A percentile compares a stretch with the other conserved stretches of the same genome.
These are phyloP conservation scores for Trichoderma afroharzianum DNA, from an alignment of 2,329 filamentous ascomycete genomes.

Conservation along the genomic window DNA sequence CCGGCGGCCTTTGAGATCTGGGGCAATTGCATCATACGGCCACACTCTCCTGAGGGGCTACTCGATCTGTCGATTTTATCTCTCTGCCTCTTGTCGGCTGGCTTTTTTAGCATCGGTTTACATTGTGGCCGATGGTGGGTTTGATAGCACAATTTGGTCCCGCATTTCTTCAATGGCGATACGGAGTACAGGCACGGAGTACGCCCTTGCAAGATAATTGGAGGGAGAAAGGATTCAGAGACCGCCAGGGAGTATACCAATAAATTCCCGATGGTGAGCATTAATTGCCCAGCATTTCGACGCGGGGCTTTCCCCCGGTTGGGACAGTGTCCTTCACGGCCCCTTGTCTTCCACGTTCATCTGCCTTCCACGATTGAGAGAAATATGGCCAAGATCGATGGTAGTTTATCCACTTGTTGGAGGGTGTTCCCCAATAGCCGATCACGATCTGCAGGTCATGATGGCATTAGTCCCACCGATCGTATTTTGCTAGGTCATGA, in stretches of 20 bases:
- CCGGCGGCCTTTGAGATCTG: not conserved
- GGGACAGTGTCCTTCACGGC: not conserved
- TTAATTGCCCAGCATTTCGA: not conserved
- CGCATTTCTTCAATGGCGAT: not conserved
- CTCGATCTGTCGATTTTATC: not conserved
- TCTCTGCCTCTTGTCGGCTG: not conserved
- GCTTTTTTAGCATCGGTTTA: not conserved
- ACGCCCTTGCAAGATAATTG: not conserved
- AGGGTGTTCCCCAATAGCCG: not conserved
- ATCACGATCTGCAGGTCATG: slow-evolving; percentile 2
- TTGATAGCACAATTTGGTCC: not conserved
- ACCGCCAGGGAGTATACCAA: not conserved
- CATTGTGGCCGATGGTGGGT: not conserved
- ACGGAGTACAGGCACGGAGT: not conserved
- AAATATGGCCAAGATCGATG: not conserved
- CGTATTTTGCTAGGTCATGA: not conserved
- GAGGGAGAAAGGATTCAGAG: not conserved
- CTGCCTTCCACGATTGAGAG: not conserved
- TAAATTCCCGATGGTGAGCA: not conserved
- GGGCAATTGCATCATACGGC: slow-evolving; percentile 6
- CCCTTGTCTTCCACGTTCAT: not conserved
- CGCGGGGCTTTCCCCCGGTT: not conserved
- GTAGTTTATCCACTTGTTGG: not conserved
- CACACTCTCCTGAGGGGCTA: not conserved
- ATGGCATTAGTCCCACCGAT: not conserved